Evolutionary conservation across 73 alveolate species (phyloP).

Genomic region (Urostyla sp.): DNA sequence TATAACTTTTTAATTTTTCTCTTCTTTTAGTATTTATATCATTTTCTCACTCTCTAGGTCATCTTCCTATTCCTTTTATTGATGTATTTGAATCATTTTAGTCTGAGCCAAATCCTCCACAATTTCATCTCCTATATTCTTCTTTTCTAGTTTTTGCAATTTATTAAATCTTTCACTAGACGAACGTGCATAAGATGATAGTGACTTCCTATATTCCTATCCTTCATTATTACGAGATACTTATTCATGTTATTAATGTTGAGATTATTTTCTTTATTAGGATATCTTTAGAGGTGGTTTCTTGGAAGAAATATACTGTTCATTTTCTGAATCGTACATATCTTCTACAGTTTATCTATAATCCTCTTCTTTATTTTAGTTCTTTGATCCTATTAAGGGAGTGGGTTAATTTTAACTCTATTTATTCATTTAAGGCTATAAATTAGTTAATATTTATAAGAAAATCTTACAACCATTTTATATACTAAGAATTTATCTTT

Average conservation of each 20-base stretch:
- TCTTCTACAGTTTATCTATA: conserved; percentile 27
- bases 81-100: no score
- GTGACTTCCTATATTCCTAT: not conserved
- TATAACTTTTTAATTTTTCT: no score
- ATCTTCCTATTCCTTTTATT: no score
- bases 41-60: no score
- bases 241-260: not conserved
- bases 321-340: not conserved
- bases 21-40: no score
- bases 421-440: conserved; percentile 16
- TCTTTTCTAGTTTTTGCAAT: conserved; percentile 6
- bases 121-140: not conserved
- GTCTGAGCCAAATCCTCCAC: not conserved
- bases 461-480: conserved; percentile 7
- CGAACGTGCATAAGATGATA: not conserved
- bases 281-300: not conserved
- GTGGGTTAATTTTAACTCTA: not conserved
- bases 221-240: not conserved
- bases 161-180: not conserved
- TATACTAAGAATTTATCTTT: not conserved
- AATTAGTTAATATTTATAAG: not conserved
- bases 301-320: no score
- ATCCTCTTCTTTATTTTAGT: not conserved
- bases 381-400: not conserved
- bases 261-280: not conserved